phyloP scores from a whole-genome alignment of 345 rosid genomes.

The Nasturtium officinale region DNA sequence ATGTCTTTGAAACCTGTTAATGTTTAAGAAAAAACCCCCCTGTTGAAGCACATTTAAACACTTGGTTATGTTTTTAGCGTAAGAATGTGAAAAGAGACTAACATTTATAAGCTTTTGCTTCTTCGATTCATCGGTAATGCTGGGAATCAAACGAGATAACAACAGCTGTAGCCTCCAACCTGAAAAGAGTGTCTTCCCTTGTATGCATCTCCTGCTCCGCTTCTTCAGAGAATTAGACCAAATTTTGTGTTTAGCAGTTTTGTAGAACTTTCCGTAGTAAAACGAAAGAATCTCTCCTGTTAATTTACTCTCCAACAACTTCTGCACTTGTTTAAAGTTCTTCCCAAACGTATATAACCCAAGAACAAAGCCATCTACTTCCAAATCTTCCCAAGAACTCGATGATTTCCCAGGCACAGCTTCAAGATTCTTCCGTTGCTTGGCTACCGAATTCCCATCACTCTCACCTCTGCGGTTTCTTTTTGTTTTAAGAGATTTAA shows the following conservation, averaged over 20 bases:
- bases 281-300: slow-evolving; percentile 56
- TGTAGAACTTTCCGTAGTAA: slow-evolving; percentile 64
- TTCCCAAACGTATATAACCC: slow-evolving; percentile 62
- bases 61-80: background rate
- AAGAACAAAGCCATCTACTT: slow-evolving; percentile 55
- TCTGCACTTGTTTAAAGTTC: slow-evolving; percentile 48
- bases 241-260: slow-evolving; percentile 46
- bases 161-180: slow-evolving; percentile 68
- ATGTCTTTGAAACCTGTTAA: slow-evolving; percentile 59
- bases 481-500: slow-evolving; percentile 44
- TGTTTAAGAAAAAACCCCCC: background rate
- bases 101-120: slow-evolving; percentile 35
- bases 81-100: slow-evolving; percentile 23
- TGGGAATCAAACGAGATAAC: slow-evolving; percentile 58
- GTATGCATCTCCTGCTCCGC: slow-evolving; percentile 47
- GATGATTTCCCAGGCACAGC: slow-evolving; percentile 44
- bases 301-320: slow-evolving; percentile 49
- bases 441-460: slow-evolving; percentile 15
- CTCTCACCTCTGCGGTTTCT: slow-evolving; percentile 38
- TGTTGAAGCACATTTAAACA: background rate
- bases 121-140: slow-evolving; percentile 40
- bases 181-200: slow-evolving; percentile 58
- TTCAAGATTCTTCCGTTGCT: slow-evolving; percentile 35
- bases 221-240: slow-evolving; percentile 57
- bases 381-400: slow-evolving; percentile 51